These are phyloP conservation scores for Suillus bovinus DNA, from an alignment of 768 basidiomycete species.

Conservation along the genomic window DNA sequence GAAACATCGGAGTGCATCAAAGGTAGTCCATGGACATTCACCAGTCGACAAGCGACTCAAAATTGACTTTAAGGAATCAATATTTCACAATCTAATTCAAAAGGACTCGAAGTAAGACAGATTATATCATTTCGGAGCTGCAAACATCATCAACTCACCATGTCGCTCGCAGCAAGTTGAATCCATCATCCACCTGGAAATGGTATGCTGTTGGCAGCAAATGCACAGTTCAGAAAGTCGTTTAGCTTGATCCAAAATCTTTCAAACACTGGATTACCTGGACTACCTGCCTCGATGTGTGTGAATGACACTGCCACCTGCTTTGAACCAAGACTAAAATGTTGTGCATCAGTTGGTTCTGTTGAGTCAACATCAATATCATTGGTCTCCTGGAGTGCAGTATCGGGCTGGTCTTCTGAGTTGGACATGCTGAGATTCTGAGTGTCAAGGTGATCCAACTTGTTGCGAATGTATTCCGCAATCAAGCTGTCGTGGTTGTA, in stretches of 20 bases:
- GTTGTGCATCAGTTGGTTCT: no score
- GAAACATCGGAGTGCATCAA: conserved; percentile 26
- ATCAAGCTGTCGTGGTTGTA: conserved; percentile 28
- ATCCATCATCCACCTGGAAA: neutral
- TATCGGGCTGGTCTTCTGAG: neutral
- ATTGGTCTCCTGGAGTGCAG: no score
- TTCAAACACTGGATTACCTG: neutral
- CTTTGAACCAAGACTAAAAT: neutral
- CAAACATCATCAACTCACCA: neutral
- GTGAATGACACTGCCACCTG: neutral
- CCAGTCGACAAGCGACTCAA: conserved; percentile 32
- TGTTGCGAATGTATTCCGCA: neutral
- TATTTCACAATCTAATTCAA: conserved; percentile 18
- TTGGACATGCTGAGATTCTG: neutral
- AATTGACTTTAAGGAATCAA: conserved; percentile 26
- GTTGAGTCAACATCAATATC: no score
- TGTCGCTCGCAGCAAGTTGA: conserved; percentile 1
- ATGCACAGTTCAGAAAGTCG: conserved; percentile 7
- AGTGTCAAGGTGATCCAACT: neutral
- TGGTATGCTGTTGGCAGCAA: neutral
- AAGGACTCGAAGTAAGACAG: no score
- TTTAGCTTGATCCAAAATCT: conserved; percentile 5
- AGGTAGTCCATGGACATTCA: conserved; percentile 26
- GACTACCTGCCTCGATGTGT: neutral
- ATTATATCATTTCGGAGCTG: no score